Evolutionary conservation across 108 stramenopile genomes (phyloP).

Genomic region (Skeletonema costatum): DNA sequence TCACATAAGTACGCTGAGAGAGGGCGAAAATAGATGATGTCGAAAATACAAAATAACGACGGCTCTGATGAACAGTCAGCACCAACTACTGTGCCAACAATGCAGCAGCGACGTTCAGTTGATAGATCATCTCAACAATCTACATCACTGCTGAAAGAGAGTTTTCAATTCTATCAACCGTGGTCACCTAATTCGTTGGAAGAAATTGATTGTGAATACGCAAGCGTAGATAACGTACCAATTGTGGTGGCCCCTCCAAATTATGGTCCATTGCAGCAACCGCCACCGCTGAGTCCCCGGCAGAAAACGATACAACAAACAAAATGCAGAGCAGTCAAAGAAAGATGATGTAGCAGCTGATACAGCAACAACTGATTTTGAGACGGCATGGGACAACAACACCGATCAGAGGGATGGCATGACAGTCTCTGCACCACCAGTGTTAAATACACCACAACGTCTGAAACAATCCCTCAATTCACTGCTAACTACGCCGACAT

Average conservation of each 20-base stretch:
- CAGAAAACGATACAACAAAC: not conserved
- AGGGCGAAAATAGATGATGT: not conserved
- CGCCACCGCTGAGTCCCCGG: not conserved
- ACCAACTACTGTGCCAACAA: not conserved
- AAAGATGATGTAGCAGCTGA: too few relatives aligned
- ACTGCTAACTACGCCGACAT: constrained; percentile 6
- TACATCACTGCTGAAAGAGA: constrained; percentile 2
- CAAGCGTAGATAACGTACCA: constrained; percentile 3
- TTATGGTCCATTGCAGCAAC: constrained; percentile 18
- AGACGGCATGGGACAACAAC: not conserved
- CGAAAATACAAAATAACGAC: not conserved
- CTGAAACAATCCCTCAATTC: constrained; percentile 17
- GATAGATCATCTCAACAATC: not conserved
- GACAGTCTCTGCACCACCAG: constrained; percentile 10
- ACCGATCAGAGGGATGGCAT: not conserved
- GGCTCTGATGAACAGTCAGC: not conserved
- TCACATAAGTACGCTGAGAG: not conserved
- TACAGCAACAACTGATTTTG: not conserved
- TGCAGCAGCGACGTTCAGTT: not conserved
- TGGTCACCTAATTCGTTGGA: constrained; percentile 25
- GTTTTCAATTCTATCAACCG: constrained; percentile 30
- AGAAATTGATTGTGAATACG: constrained; percentile 4
- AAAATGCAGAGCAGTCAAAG: not conserved
- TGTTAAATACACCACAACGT: not conserved
- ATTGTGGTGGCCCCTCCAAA: constrained; percentile 25